Conservation (phyloP, 805 yeast genomes). For the Candida germanica region DNA sequence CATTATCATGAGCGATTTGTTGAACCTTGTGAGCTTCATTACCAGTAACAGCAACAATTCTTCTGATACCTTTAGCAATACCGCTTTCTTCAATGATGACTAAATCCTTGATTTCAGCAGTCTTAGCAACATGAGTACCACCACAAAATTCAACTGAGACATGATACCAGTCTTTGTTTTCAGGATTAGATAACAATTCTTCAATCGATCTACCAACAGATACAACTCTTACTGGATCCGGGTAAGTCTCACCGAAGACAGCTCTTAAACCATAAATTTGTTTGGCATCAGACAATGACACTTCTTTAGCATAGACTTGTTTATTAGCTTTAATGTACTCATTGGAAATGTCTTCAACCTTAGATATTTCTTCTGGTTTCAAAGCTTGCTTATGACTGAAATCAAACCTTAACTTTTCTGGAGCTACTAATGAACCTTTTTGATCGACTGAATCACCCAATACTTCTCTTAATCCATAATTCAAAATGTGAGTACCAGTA, state of each 20-base stretch:
- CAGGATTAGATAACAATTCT: constrained; percentile 69
- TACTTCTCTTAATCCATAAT: constrained; percentile 81
- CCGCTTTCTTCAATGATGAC: constrained; percentile 93
- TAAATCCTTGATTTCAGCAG: constrained; percentile 89
- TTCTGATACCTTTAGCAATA: constrained; percentile 97
- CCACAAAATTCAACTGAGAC: constrained; percentile 96
- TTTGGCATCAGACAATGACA: constrained; percentile 68
- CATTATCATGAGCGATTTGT: constrained; percentile 73
- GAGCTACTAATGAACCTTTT: constrained; percentile 94
- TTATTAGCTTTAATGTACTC: constrained; percentile 67
- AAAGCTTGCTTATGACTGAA: constrained; percentile 90
- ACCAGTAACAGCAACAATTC: constrained; percentile 97
- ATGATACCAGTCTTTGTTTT: constrained; percentile 69
- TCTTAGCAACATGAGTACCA: constrained; percentile 93
- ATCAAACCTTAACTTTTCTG: constrained; percentile 94
- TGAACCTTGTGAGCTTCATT: constrained; percentile 88
- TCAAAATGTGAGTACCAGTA: constrained; percentile 95
- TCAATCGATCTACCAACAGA: constrained; percentile 91
- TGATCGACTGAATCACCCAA: constrained; percentile 90
- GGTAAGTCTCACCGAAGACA: constrained; percentile 97
- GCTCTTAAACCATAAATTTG: constrained; percentile 87
- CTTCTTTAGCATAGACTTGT: constrained; percentile 79
- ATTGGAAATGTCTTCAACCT: constrained; percentile 74
- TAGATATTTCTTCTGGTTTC: constrained; percentile 62
- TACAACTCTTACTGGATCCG: constrained; percentile 98